Evolutionary conservation across 2,329 filamentous ascomycete species (phyloP), one percentile per base, ranked within the genome.

Genomic region (Xylaria sp.): DNA sequence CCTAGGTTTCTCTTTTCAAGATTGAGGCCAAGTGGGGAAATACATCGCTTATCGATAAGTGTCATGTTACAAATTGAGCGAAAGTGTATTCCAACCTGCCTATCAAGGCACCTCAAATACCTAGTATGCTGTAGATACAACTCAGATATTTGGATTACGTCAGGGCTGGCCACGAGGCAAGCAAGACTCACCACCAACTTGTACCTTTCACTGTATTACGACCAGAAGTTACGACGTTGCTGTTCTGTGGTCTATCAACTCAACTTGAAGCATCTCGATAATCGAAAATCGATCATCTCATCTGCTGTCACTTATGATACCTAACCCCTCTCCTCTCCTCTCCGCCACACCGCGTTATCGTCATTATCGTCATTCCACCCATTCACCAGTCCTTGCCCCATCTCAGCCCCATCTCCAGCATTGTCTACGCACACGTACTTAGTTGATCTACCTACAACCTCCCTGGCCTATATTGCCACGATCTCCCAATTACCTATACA

Each of bases 261-360:
- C 39, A 55, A 24, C 21, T 30, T 59, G 36, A 42, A 39, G 48
- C 65, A 68, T 68, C 65, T 64, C 65, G 65, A 68, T 68, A 48
- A 48, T 4, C 24, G 24, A 27, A 2, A 27, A 17, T 47, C 45
- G 48, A 55, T 55, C 60, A 19, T 60, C 11, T 45, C 48, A 50
- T 30, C 59, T 32, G 11, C 34, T 36, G 34, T 7, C 24, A 4
- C 24, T 4, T 19, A 12, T 32, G n/a, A 36, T 27, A 27, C 24
- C 24, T 27, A 45, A 34, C 4, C 19, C 21, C 48, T 42, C 45
- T 14, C 42, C 48, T 42, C 45, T 14, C 42, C 42, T 57, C 59
- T 47, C 60, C 36, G 55, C 55, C 59, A 19, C 58, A 57, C 24
- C 39, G 14, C 42, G 42, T 17, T 27, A 27, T 27, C 4, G 24